Evolutionary conservation across 768 basidiomycete species (phyloP).

Genomic region (Suillus variegatus): DNA sequence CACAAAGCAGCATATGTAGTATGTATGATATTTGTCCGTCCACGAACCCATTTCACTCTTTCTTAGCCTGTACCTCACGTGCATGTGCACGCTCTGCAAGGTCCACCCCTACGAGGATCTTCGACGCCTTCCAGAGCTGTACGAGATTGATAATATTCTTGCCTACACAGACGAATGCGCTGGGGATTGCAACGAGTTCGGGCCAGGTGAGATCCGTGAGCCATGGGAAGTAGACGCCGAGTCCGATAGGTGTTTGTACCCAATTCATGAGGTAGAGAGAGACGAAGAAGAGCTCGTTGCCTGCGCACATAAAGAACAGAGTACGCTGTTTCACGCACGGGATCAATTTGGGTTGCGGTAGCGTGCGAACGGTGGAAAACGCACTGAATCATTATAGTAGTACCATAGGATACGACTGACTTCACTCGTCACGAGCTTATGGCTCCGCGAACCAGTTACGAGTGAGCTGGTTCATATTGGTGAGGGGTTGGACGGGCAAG

Average conservation of each 20-base stretch:
- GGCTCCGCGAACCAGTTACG: constrained; percentile 90
- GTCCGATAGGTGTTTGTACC: constrained; percentile 68
- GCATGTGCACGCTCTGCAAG: constrained; percentile 80
- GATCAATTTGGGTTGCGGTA: not conserved
- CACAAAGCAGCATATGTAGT: constrained; percentile 11
- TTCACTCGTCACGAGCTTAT: constrained; percentile 90
- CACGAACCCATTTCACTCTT: constrained; percentile 10
- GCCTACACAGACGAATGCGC: constrained; percentile 64
- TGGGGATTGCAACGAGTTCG: constrained; percentile 62
- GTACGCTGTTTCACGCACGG: constrained; percentile 55
- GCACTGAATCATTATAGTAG: constrained; percentile 92
- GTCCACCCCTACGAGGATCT: constrained; percentile 92
- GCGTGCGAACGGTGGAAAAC: constrained; percentile 29
- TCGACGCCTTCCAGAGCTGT: constrained; percentile 97
- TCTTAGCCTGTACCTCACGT: constrained; percentile 39
- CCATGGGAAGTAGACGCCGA: constrained; percentile 26
- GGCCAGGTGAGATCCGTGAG: constrained; percentile 64
- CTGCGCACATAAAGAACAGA: constrained; percentile 90
- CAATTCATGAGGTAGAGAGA: constrained; percentile 92
- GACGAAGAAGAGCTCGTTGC: constrained; percentile 96
- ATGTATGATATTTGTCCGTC: constrained; percentile 10
- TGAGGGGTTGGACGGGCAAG: not conserved
- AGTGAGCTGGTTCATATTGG: constrained; percentile 63
- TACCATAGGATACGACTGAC: constrained; percentile 89
- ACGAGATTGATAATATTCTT: constrained; percentile 96